phyloP scores from a whole-genome alignment of 768 basidiomycete genomes.

The Leucogyrophana mollusca region DNA sequence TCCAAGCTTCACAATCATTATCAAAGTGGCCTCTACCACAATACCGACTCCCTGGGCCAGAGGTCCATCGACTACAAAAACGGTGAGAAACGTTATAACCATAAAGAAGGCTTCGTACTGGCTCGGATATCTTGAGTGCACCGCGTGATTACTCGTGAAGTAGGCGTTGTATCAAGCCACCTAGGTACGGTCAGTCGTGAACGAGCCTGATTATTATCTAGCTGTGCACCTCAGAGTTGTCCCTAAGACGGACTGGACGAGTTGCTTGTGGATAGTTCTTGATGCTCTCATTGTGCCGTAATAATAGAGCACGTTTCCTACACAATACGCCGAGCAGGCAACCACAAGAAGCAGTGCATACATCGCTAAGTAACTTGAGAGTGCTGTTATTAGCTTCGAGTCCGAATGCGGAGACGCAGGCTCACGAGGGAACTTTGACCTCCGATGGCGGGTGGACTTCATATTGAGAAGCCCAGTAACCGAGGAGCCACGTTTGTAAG shows the following conservation, averaged over 20 bases:
- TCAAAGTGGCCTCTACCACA: slow-evolving; percentile 28
- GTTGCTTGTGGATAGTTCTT: slow-evolving; percentile 46
- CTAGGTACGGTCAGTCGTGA: slow-evolving; percentile 35
- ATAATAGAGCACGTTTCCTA: slow-evolving; percentile 40
- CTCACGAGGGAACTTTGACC: slow-evolving; percentile 34
- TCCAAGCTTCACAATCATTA: slow-evolving; percentile 34
- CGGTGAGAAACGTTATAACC: background rate
- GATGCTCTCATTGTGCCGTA: slow-evolving; percentile 54
- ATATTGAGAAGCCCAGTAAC: slow-evolving; percentile 46
- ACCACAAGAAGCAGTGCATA: slow-evolving; percentile 38
- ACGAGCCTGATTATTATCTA: slow-evolving; percentile 18
- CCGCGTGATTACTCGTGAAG: slow-evolving; percentile 59
- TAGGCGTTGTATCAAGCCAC: slow-evolving; percentile 51
- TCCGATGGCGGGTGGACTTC: slow-evolving; percentile 28
- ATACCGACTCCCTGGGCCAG: slow-evolving; percentile 22
- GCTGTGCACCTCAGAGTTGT: slow-evolving; percentile 64
- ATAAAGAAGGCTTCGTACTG: slow-evolving; percentile 13
- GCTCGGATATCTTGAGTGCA: slow-evolving; percentile 61
- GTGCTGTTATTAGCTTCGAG: background rate
- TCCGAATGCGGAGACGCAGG: background rate
- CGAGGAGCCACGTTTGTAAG: slow-evolving; percentile 41
- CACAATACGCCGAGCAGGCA: slow-evolving; percentile 30
- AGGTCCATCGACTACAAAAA: slow-evolving; percentile 33
- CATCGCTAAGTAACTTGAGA: slow-evolving; percentile 46
- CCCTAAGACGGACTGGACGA: slow-evolving; percentile 53